These are phyloP conservation scores for Syzygium malaccense DNA, from an alignment of 441 rosid genomes.

Conservation along the genomic window DNA sequence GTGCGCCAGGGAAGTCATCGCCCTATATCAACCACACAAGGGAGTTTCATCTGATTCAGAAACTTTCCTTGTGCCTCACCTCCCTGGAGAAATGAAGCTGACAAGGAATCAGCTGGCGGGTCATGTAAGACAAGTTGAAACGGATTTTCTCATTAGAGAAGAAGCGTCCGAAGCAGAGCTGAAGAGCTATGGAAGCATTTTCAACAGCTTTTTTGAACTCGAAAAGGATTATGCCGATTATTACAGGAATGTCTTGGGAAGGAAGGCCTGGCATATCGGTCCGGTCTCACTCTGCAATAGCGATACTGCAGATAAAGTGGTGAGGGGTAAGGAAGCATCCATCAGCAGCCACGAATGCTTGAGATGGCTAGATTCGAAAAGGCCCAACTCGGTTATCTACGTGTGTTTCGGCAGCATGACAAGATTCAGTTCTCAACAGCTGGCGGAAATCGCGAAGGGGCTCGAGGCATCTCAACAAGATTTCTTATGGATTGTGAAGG, in stretches of 20 bases:
- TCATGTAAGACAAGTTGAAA: neutral
- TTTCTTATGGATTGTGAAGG: neutral
- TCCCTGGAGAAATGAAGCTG: neutral
- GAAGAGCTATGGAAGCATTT: constrained; percentile 33
- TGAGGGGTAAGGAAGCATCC: constrained; percentile 35
- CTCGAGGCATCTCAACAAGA: neutral
- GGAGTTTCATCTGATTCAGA: neutral
- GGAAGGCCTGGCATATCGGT: constrained; percentile 35
- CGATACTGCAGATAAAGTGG: constrained; percentile 16
- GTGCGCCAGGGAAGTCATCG: neutral
- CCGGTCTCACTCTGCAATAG: constrained; percentile 33
- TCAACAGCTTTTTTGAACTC: constrained; percentile 53
- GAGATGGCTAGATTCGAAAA: constrained; percentile 6
- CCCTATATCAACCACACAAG: neutral
- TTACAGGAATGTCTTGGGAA: constrained; percentile 21
- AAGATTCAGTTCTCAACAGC: neutral
- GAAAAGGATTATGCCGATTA: constrained; percentile 37
- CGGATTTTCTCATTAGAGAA: accelerated
- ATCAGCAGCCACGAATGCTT: constrained; percentile 12
- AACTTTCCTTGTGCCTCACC: neutral
- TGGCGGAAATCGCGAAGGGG: neutral
- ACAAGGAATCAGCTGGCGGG: neutral
- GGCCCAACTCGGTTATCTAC: neutral
- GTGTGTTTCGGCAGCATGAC: neutral
- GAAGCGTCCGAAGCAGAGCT: neutral